Percentiles rank a stretch among this genome's conserved stretches.
phyloP scores from a whole-genome alignment of 2,329 filamentous ascomycete species.

The Juglanconis oblonga region DNA sequence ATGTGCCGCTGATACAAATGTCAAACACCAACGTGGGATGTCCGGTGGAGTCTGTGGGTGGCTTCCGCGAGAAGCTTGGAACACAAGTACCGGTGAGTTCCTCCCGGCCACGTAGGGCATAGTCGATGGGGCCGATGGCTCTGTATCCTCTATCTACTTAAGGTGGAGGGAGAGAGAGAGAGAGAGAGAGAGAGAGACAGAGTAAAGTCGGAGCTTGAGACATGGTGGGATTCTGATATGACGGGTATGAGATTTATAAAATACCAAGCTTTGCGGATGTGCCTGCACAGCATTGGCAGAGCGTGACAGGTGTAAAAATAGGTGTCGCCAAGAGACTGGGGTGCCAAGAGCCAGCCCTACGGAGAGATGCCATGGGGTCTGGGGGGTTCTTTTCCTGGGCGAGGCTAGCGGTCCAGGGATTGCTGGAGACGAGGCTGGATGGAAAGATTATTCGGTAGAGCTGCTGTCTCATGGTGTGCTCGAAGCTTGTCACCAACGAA shows the following conservation, averaged over 20 bases:
- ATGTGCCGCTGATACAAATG: conserved; percentile 9
- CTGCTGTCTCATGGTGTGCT: no score
- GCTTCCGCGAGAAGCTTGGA: not conserved
- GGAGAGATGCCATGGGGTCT: not conserved
- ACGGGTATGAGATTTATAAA: not conserved
- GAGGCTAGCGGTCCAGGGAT: not conserved
- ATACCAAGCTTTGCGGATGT: not conserved
- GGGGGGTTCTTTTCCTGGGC: not conserved
- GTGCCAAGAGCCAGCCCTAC: not conserved
- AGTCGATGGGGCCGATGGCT: not conserved
- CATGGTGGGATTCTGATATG: not conserved
- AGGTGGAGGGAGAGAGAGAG: not conserved
- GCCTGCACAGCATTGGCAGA: not conserved
- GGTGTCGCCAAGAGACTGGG: not conserved
- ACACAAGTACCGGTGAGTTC: not conserved
- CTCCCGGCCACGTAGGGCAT: not conserved
- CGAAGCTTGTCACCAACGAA: no score
- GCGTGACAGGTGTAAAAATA: not conserved
- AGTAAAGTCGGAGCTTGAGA: not conserved
- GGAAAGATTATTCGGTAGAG: not conserved
- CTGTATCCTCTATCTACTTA: not conserved
- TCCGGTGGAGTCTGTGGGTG: conserved; percentile 3
- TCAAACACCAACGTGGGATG: conserved; percentile 12
- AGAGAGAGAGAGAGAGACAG: not conserved
- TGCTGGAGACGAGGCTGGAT: not conserved